Percentiles rank a stretch among this genome's conserved stretches.
These are phyloP conservation scores for Globisporangium nunn DNA, from an alignment of 352 stramenopile genomes.

Conservation along the genomic window DNA sequence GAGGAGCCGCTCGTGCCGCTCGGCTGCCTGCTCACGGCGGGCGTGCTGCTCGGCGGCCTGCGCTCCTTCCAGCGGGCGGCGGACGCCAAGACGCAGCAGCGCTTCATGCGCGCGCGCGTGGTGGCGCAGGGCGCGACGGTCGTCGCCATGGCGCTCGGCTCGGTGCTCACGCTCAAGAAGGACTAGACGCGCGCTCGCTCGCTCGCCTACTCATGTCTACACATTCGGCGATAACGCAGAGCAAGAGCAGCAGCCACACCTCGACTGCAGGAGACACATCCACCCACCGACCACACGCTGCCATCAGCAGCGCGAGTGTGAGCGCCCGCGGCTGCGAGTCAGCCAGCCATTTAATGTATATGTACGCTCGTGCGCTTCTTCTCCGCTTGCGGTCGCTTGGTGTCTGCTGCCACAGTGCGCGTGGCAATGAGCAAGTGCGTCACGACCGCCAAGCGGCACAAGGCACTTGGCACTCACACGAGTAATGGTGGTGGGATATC, in stretches of 20 bases:
- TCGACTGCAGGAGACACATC: neutral
- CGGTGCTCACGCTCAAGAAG: slow-evolving; percentile 52
- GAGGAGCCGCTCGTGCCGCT: slow-evolving; percentile 78
- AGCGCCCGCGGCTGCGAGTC: neutral
- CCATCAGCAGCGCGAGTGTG: too few relatives aligned
- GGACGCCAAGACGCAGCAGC: slow-evolving; percentile 69
- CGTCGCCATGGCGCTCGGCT: slow-evolving; percentile 54
- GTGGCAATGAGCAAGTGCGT: too few relatives aligned
- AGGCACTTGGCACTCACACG: neutral
- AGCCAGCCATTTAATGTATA: neutral
- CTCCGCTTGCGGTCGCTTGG: neutral
- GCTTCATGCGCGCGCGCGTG: slow-evolving; percentile 74
- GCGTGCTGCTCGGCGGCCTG: slow-evolving; percentile 53
- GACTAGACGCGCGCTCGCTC: slow-evolving; percentile 10
- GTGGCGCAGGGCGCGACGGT: slow-evolving; percentile 68
- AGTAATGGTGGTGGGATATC: too few relatives aligned
- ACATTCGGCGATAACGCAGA: neutral
- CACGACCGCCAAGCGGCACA: neutral
- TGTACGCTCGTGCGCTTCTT: neutral
- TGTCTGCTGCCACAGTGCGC: neutral
- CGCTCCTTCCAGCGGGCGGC: slow-evolving; percentile 57
- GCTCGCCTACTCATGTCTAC: too few relatives aligned
- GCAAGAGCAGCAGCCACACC: neutral
- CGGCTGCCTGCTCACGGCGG: slow-evolving; percentile 53
- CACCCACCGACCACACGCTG: too few relatives aligned